A percentile compares a stretch with the other conserved stretches of the same genome.
These are phyloP conservation scores for Arthroderma sp. DNA, from an alignment of 2,329 filamentous ascomycete genomes.

Conservation along the genomic window DNA sequence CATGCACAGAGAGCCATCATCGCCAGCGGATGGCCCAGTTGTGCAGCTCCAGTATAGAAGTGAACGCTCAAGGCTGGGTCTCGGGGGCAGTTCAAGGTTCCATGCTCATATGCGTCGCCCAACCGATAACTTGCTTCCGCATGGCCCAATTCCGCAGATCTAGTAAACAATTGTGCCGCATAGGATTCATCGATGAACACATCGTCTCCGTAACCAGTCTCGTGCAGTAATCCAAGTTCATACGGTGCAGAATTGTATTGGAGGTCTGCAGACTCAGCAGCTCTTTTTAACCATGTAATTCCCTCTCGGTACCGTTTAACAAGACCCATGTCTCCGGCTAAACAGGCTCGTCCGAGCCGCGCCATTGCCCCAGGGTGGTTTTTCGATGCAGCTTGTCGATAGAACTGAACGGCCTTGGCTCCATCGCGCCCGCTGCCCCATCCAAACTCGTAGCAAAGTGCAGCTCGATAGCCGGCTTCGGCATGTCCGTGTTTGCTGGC, in stretches of 20 bases:
- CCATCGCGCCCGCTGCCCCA: conserved; percentile 90
- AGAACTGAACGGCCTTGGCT: conserved; percentile 84
- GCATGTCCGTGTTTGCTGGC: conserved; percentile 96
- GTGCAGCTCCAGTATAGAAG: conserved; percentile 89
- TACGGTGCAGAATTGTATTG: conserved; percentile 92
- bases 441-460: conserved; percentile 92
- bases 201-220: conserved; percentile 86
- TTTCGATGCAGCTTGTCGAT: conserved; percentile 79
- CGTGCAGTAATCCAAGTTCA: conserved; percentile 76
- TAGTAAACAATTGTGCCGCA: conserved; percentile 84
- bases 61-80: conserved; percentile 91
- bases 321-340: conserved; percentile 75
- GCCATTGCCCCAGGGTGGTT: conserved; percentile 92
- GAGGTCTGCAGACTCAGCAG: conserved; percentile 71
- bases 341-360: conserved; percentile 76
- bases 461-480: conserved; percentile 86
- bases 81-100: conserved; percentile 69
- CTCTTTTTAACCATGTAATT: conserved; percentile 91
- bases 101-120: conserved; percentile 95
- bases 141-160: conserved; percentile 84
- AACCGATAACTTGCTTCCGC: conserved; percentile 73
- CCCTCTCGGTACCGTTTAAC: conserved; percentile 79
- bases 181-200: conserved; percentile 85
- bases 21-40: conserved; percentile 66
- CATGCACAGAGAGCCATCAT: conserved; percentile 99